Evolutionary conservation across 305 asterid genomes (phyloP).

Genomic region (Fraxinus floribunda): DNA sequence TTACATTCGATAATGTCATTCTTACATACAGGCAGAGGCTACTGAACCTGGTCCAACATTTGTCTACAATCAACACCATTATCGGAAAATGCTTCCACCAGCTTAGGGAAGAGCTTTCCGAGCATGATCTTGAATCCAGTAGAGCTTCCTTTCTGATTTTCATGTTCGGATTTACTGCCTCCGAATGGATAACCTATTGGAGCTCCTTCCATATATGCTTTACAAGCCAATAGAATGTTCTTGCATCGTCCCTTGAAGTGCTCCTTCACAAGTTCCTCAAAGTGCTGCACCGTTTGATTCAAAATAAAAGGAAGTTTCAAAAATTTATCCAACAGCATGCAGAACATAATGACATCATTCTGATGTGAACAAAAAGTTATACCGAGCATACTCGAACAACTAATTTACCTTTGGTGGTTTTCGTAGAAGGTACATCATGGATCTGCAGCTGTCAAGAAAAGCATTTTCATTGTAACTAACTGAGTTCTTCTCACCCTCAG

Average conservation of each 20-base stretch:
- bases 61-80: conserved; percentile 60
- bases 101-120: conserved; percentile 68
- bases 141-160: conserved; percentile 58
- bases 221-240: conserved; percentile 61
- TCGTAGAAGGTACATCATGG: conserved; percentile 73
- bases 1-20: conserved; percentile 22
- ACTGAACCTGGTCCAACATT: conserved; percentile 34
- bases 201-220: conserved; percentile 74
- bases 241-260: conserved; percentile 62
- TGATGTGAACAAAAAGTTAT: background rate
- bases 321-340: background rate
- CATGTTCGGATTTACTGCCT: conserved; percentile 32
- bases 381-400: background rate
- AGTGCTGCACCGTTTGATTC: conserved; percentile 60
- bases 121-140: conserved; percentile 94
- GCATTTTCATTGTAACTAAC: conserved; percentile 82
- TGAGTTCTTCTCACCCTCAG: conserved; percentile 87
- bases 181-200: conserved; percentile 60
- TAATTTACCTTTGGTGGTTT: conserved; percentile 75
- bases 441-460: conserved; percentile 79
- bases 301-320: background rate
- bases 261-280: conserved; percentile 75
- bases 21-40: conserved; percentile 14
- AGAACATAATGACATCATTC: background rate
- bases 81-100: conserved; percentile 68